These are phyloP conservation scores for Talaromyces pinophilus DNA, from an alignment of 2,329 filamentous ascomycete species.

Conservation along the genomic window DNA sequence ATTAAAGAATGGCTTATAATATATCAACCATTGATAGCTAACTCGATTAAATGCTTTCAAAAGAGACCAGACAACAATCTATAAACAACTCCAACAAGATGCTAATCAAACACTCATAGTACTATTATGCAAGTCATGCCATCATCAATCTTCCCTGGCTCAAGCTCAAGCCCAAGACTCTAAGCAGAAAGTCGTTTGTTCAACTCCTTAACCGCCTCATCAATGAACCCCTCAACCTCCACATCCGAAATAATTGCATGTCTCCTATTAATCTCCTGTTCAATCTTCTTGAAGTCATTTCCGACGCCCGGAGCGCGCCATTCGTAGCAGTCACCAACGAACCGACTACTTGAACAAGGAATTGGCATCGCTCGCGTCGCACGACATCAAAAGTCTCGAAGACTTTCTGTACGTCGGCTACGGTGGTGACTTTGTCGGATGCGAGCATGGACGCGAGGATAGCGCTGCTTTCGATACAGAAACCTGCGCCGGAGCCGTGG, in stretches of 20 bases:
- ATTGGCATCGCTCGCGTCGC: constrained; percentile 53
- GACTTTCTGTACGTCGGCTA: constrained; percentile 31
- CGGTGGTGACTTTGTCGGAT: neutral
- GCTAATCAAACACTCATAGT: neutral
- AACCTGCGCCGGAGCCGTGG: constrained; percentile 32
- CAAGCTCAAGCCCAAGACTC: neutral
- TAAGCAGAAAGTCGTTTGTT: constrained; percentile 4
- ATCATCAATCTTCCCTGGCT: neutral
- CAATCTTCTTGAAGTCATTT: constrained; percentile 33
- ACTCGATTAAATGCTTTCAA: too few species aligned
- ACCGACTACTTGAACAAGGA: constrained; percentile 54
- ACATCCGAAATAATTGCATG: constrained; percentile 9
- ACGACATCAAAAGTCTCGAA: constrained; percentile 57
- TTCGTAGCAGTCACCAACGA: constrained; percentile 41
- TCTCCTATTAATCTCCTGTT: constrained; percentile 28
- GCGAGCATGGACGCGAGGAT: constrained; percentile 39
- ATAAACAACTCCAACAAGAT: too few species aligned
- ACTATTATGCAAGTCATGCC: neutral
- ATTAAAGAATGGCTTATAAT: too few species aligned
- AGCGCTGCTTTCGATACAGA: constrained; percentile 27
- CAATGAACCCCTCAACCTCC: neutral
- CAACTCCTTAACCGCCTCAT: neutral
- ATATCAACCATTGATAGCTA: too few species aligned
- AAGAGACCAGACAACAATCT: too few species aligned
- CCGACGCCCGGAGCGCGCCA: constrained; percentile 32